Evolutionary conservation across 2,329 filamentous ascomycete genomes (phyloP).

Genomic region (Diaporthe sp.): DNA sequence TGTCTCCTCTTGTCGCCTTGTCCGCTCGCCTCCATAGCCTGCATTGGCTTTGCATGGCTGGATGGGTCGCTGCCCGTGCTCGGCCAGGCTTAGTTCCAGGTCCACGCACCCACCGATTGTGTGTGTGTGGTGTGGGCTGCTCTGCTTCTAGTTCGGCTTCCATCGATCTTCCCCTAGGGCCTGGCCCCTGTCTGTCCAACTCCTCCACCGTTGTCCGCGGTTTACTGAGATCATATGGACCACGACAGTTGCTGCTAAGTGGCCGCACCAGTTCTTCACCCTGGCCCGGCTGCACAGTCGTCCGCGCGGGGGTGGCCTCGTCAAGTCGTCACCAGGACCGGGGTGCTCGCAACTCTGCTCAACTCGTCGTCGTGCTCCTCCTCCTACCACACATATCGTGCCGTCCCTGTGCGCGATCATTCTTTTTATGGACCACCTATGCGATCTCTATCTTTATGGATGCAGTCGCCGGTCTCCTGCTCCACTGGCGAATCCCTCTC

Average conservation of each 20-base stretch:
- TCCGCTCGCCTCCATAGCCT: background rate
- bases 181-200: constrained; percentile 14
- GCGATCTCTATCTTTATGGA: constrained; percentile 44
- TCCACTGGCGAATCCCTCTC: constrained; percentile 42
- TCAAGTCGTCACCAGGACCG: constrained; percentile 25
- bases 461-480: constrained; percentile 45
- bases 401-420: constrained; percentile 47
- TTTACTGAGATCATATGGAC: background rate
- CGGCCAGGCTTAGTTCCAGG: constrained; percentile 13
- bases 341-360: constrained; percentile 7
- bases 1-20: constrained; percentile 7
- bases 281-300: constrained; percentile 29
- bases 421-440: constrained; percentile 48
- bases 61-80: constrained; percentile 18
- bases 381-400: constrained; percentile 40
- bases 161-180: constrained; percentile 7
- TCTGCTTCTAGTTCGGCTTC: constrained; percentile 19
- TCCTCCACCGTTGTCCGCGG: background rate
- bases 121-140: background rate
- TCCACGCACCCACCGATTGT: background rate
- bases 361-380: constrained; percentile 6
- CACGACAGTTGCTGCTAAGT: constrained; percentile 2
- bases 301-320: constrained; percentile 35
- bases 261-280: constrained; percentile 30
- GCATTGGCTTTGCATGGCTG: constrained; percentile 6